phyloP scores from a whole-genome alignment of 2,329 filamentous ascomycete species.

The Colletotrichum lentis region DNA sequence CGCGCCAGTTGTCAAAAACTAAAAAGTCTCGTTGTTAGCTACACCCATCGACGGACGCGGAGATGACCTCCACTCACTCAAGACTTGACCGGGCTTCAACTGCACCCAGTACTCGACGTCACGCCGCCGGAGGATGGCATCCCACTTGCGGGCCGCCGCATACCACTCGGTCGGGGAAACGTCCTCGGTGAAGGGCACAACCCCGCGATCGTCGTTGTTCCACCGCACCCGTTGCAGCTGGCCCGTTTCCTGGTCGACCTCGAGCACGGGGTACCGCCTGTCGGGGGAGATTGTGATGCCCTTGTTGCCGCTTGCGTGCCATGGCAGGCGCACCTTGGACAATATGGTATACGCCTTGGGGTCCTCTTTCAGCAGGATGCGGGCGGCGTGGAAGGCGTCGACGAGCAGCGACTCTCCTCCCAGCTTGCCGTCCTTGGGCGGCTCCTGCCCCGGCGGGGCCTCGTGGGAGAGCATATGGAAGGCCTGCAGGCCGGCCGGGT shows the following conservation, averaged over 20 bases:
- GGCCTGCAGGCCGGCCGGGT: constrained; percentile 88
- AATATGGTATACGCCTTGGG: constrained; percentile 67
- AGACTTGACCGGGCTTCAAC: constrained; percentile 76
- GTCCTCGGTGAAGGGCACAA: constrained; percentile 64
- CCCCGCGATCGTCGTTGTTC: constrained; percentile 90
- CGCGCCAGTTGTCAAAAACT: constrained; percentile 97
- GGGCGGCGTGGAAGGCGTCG: constrained; percentile 82
- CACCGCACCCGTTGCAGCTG: constrained; percentile 74
- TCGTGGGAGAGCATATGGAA: constrained; percentile 91
- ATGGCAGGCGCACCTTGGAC: constrained; percentile 66
- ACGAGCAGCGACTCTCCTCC: constrained; percentile 85
- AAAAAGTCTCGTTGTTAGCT: constrained; percentile 37
- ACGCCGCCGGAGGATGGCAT: constrained; percentile 70
- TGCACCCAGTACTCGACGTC: constrained; percentile 81
- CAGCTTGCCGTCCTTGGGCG: constrained; percentile 39
- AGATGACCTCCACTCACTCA: constrained; percentile 66
- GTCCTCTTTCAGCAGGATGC: constrained; percentile 63
- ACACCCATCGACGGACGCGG: not conserved
- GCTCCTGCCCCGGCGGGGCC: constrained; percentile 53
- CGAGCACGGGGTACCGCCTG: constrained; percentile 75
- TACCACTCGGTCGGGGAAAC: constrained; percentile 74
- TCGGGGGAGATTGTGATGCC: constrained; percentile 82
- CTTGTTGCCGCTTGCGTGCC: constrained; percentile 89
- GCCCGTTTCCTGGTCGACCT: constrained; percentile 55
- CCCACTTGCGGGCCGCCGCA: constrained; percentile 76